Percentiles rank a stretch among this genome's conserved stretches.
phyloP scores from a whole-genome alignment of 1,284 basidiomycete species.

The Psilocybe mexicana region DNA sequence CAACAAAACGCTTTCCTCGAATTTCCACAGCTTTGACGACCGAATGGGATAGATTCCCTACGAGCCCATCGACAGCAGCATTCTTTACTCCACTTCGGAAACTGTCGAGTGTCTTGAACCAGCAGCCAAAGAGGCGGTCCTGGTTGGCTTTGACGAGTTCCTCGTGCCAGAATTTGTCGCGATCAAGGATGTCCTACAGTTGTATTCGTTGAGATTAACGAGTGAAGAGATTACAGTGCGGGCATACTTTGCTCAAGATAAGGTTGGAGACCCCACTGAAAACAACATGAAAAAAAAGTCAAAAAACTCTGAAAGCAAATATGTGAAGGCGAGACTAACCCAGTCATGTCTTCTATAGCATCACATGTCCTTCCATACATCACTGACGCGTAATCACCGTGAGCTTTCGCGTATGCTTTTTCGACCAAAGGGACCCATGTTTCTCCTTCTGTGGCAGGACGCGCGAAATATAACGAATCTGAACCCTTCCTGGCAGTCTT shows the following conservation, averaged over 20 bases:
- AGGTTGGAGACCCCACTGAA: constrained; percentile 44
- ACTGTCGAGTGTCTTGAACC: constrained; percentile 35
- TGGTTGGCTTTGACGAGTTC: constrained; percentile 45
- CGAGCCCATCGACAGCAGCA: constrained; percentile 36
- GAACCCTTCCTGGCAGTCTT: constrained; percentile 41
- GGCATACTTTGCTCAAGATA: constrained; percentile 37
- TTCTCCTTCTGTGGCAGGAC: constrained; percentile 43
- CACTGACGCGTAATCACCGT: constrained; percentile 49
- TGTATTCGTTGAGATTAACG: not conserved
- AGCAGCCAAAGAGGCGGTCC: constrained; percentile 52
- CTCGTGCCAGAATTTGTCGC: constrained; percentile 44
- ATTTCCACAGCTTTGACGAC: constrained; percentile 47
- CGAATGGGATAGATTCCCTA: constrained; percentile 47
- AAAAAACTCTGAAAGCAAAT: not conserved
- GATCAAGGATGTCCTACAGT: constrained; percentile 43
- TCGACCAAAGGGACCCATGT: constrained; percentile 56
- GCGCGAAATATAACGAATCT: constrained; percentile 45
- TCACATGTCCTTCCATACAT: constrained; percentile 44
- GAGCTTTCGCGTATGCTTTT: constrained; percentile 54
- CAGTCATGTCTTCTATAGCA: constrained; percentile 54
- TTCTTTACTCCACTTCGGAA: constrained; percentile 31
- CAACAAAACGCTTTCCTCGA: constrained; percentile 48
- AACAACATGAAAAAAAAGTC: not conserved
- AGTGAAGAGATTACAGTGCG: not conserved
- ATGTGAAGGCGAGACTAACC: constrained; percentile 30